phyloP scores from a whole-genome alignment of 2,329 filamentous ascomycete genomes.

The Epichloe aotearoae region DNA sequence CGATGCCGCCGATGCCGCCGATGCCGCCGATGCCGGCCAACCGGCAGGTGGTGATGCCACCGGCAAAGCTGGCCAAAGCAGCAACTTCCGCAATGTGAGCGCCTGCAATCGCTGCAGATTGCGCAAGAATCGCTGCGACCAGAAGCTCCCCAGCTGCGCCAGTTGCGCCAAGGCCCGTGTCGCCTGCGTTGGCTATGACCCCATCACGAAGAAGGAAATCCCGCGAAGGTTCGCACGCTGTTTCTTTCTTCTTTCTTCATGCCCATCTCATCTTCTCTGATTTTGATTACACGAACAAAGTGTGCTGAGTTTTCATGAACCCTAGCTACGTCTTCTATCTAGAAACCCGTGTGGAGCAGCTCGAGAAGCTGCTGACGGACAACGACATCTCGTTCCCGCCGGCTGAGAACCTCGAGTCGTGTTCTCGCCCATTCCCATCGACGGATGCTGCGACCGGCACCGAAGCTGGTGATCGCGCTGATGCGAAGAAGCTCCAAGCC shows the following conservation, averaged over 20 bases:
- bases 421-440: slow-evolving; percentile 31
- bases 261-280: not conserved
- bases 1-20: not conserved
- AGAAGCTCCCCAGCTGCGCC: slow-evolving; percentile 78
- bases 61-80: slow-evolving; percentile 42
- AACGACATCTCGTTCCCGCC: slow-evolving; percentile 61
- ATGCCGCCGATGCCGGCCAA: slow-evolving; percentile 3
- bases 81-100: slow-evolving; percentile 73
- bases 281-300: not conserved
- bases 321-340: slow-evolving; percentile 85
- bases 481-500: no score
- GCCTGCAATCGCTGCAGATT: slow-evolving; percentile 87
- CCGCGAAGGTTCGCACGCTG: slow-evolving; percentile 67
- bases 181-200: slow-evolving; percentile 88
- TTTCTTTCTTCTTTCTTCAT: not conserved
- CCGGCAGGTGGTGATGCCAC: not conserved
- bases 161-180: slow-evolving; percentile 89
- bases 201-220: slow-evolving; percentile 91
- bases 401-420: slow-evolving; percentile 54
- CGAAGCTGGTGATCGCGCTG: no score
- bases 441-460: slow-evolving; percentile 18
- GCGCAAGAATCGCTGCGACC: slow-evolving; percentile 91
- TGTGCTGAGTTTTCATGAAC: not conserved
- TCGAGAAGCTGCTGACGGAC: slow-evolving; percentile 60
- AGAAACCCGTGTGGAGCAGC: slow-evolving; percentile 70